Percentiles rank a stretch among this genome's conserved stretches.
Conservation (phyloP, 805 yeast species). For the Zygosaccharomyces lentus region DNA sequence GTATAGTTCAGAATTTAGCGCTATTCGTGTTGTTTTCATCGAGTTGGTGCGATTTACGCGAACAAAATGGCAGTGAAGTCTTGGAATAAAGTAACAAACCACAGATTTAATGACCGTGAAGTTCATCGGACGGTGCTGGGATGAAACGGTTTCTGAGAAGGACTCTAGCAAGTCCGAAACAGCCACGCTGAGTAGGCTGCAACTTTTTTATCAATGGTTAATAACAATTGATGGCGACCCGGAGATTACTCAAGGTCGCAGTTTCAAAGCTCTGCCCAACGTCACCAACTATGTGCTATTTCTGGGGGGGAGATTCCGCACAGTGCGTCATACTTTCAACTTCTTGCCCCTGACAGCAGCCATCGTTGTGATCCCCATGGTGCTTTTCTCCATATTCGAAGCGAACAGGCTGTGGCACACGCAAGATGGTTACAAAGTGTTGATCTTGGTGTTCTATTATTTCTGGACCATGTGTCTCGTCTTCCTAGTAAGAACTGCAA, state of each 20-base stretch:
- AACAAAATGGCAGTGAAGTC: not conserved
- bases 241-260: conserved; percentile 14
- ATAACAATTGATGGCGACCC: conserved; percentile 24
- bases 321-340: conserved; percentile 39
- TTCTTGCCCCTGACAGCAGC: conserved; percentile 37
- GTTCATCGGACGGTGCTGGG: not conserved
- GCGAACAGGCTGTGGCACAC: conserved; percentile 29
- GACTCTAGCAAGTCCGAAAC: not conserved
- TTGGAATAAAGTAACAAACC: not conserved
- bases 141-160: not conserved
- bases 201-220: conserved; percentile 19
- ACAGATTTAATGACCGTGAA: not conserved
- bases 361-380: conserved; percentile 41
- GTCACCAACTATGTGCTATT: conserved; percentile 45
- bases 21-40: not conserved
- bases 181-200: conserved; percentile 6
- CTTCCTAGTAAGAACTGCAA: conserved; percentile 51
- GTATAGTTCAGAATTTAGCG: not conserved
- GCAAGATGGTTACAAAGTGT: conserved; percentile 18
- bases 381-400: conserved; percentile 52
- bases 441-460: conserved; percentile 54
- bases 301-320: conserved; percentile 61
- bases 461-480: conserved; percentile 48
- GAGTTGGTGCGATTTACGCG: not conserved
- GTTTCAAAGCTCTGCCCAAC: conserved; percentile 22